A percentile compares a stretch with the other conserved stretches of the same genome.
These are phyloP conservation scores for Dictyostelium capitatum DNA, from an alignment of 78 protist genomes.

Conservation along the genomic window DNA sequence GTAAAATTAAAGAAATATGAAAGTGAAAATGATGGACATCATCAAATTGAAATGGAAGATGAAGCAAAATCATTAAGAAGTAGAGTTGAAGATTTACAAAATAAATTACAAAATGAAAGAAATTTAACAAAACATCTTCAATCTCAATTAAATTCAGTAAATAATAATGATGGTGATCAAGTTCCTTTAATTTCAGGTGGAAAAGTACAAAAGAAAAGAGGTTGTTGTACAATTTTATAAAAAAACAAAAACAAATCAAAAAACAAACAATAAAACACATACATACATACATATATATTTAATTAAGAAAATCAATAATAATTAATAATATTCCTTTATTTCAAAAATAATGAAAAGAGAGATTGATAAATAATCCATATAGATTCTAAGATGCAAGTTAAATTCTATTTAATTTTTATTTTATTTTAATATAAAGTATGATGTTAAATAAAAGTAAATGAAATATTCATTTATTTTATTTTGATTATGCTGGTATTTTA, in stretches of 20 bases:
- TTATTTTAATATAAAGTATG: background rate
- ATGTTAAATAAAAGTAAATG: no score
- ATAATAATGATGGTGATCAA: conserved; percentile 20
- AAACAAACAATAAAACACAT: background rate
- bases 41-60: conserved; percentile 58
- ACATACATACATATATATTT: background rate
- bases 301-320: background rate
- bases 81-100: conserved; percentile 38
- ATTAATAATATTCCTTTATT: no score
- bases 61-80: conserved; percentile 42
- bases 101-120: conserved; percentile 33
- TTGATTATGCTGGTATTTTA: conserved; percentile 17
- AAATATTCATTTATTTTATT: no score
- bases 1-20: conserved; percentile 41
- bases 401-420: background rate
- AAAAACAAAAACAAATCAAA: background rate
- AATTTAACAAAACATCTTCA: conserved; percentile 45
- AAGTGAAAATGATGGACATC: conserved; percentile 9
- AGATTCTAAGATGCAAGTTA: no score
- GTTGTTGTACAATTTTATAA: conserved; percentile 37
- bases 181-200: conserved; percentile 27
- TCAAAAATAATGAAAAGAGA: no score
- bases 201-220: background rate
- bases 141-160: conserved; percentile 9
- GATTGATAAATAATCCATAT: no score